Conservation (phyloP, 805 yeast genomes). For the Phaffomyces antillensis region DNA sequence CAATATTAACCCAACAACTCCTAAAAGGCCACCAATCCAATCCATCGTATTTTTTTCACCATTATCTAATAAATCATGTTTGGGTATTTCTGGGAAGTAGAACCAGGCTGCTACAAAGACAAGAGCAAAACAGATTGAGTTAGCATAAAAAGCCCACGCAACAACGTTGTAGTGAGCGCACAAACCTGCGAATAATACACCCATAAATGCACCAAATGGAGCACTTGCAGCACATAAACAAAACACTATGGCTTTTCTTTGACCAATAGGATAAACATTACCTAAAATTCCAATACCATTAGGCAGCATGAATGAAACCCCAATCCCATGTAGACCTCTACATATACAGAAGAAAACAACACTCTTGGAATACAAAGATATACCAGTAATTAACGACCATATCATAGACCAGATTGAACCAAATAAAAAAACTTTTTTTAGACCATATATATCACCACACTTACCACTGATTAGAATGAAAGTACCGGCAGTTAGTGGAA, state of each 20-base stretch:
- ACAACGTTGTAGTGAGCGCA: constrained; percentile 37
- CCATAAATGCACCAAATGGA: constrained; percentile 52
- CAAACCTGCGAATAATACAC: constrained; percentile 44
- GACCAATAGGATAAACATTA: constrained; percentile 37
- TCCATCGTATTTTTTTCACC: constrained; percentile 31
- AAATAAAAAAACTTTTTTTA: constrained; percentile 41
- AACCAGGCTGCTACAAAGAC: constrained; percentile 25
- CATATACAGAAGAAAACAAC: constrained; percentile 43
- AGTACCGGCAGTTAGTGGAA: constrained; percentile 65
- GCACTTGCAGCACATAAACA: constrained; percentile 53
- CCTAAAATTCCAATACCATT: constrained; percentile 53
- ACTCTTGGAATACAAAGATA: constrained; percentile 43
- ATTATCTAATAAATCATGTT: constrained; percentile 7
- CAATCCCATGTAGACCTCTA: constrained; percentile 58
- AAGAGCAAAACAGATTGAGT: constrained; percentile 28
- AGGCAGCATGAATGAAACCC: constrained; percentile 51
- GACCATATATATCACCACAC: constrained; percentile 66
- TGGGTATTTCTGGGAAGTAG: constrained; percentile 27
- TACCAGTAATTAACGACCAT: constrained; percentile 57
- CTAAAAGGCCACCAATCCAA: constrained; percentile 47
- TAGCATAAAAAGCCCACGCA: constrained; percentile 44
- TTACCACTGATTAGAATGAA: constrained; percentile 63
- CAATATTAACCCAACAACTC: constrained; percentile 52
- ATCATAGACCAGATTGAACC: constrained; percentile 52
- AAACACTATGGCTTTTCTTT: constrained; percentile 44